Conservation (phyloP, 2,329 filamentous ascomycete species). For the Stagonosporopsis cucurbitacearum region DNA sequence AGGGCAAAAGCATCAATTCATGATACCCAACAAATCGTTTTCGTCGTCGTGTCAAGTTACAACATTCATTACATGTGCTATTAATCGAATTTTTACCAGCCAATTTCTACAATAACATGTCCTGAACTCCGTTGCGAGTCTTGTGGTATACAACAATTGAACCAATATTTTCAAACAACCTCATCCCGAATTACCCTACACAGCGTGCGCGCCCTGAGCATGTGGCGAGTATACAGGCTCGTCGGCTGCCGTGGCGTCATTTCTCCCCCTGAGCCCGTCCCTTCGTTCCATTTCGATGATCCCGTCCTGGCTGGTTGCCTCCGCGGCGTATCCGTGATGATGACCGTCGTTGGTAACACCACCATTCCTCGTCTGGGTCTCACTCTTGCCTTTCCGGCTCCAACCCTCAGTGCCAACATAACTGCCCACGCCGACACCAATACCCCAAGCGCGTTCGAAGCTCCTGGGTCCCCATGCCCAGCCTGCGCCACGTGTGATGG, state of each 20-base stretch:
- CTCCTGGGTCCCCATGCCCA: conserved; percentile 89
- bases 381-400: conserved; percentile 29
- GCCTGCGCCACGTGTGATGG: conserved; percentile 77
- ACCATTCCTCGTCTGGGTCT: conserved; percentile 16
- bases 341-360: conserved; percentile 9
- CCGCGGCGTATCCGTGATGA: conserved; percentile 5
- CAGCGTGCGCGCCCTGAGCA: conserved; percentile 3
- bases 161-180: not conserved
- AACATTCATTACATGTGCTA: not conserved
- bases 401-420: conserved; percentile 59
- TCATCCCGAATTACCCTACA: not conserved
- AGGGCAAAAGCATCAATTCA: conserved; percentile 16
- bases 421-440: conserved; percentile 65
- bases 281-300: conserved; percentile 20
- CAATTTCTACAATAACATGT: not conserved
- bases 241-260: conserved; percentile 3
- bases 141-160: not conserved
- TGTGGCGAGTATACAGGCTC: conserved; percentile 8
- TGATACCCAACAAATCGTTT: conserved; percentile 6
- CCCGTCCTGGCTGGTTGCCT: conserved; percentile 17
- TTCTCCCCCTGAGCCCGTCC: conserved; percentile 1
- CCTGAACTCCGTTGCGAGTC: not conserved
- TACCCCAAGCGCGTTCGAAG: conserved; percentile 76
- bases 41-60: not conserved
- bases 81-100: not conserved